Conservation (phyloP, 352 stramenopile genomes). For the Phytophthora pisi region DNA sequence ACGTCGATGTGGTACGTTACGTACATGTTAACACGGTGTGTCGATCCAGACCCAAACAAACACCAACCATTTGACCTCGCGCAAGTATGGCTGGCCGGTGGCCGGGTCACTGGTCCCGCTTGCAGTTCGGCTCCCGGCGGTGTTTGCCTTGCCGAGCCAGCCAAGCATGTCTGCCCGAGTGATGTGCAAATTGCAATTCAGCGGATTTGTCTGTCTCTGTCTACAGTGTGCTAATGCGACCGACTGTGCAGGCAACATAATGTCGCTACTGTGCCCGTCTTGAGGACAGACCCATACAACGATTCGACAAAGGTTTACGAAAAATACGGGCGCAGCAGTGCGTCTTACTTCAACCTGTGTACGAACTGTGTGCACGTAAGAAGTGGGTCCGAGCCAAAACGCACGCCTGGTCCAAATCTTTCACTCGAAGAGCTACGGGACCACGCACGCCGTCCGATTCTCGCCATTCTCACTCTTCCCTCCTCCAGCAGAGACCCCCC, state of each 20-base stretch:
- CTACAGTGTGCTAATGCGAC: not conserved
- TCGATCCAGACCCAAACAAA: not conserved
- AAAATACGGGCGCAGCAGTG: not conserved
- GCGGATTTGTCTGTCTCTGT: slow-evolving; percentile 13
- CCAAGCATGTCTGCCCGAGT: not conserved
- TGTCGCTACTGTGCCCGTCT: not conserved
- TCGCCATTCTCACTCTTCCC: slow-evolving; percentile 29
- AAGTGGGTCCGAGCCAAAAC: no score
- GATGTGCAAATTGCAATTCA: slow-evolving; percentile 33
- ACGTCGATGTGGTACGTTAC: not conserved
- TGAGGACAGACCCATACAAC: not conserved
- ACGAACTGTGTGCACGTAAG: slow-evolving; percentile 3
- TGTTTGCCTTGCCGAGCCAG: slow-evolving; percentile 4
- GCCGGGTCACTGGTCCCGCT: not conserved
- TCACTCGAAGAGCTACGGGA: slow-evolving; percentile 1
- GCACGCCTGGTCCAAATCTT: no score
- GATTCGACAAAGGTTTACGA: not conserved
- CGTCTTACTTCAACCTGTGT: slow-evolving; percentile 4
- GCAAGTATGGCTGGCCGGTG: not conserved
- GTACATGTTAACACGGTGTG: not conserved
- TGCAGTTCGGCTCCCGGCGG: slow-evolving; percentile 4
- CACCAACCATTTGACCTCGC: not conserved
- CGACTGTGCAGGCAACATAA: not conserved
- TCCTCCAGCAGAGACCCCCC: slow-evolving; percentile 13
- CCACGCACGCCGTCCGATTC: slow-evolving; percentile 7